Evolutionary conservation across 768 basidiomycete species (phyloP), one percentile per base, ranked within the genome.

Genomic region (Suillus cothurnatus): DNA sequence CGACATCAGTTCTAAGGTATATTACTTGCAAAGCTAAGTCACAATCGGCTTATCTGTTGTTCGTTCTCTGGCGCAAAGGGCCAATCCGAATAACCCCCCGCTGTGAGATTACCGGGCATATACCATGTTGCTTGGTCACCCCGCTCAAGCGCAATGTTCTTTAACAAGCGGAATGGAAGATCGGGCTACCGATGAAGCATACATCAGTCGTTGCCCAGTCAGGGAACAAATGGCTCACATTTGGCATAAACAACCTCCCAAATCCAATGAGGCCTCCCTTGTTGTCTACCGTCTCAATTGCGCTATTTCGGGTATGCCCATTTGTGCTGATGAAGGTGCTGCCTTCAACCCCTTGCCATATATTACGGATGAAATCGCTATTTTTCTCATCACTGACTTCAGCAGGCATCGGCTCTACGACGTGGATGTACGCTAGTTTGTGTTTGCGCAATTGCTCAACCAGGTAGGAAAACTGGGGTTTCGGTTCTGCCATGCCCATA

Each of bases 401-500:
- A 2, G 2, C 31, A 21, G 31, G 31, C 53, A 78, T 74, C 14
- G 82, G 77, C 66, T 87, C 84, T 49, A 81, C 71, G 26, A 82
- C 67, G 66, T 88, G 87, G 6, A 89, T 66, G 73, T 88, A 89
- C 0, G 86, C 85, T 26, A 85, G 71, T 11, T 73, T 66, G 26
- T 76, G 75, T 50, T 72, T 66, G n/a, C 69, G 71, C 31, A 90
- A 64, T 49, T 80, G 62, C 6, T 75, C 61, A 26, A 84, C 80
- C 39, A 89, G 67, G 72, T 88, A 80, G 0, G 78, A 67, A 76
- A 85, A 91, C 11, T 84, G 84, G 0, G 87, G 85, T 4, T 81
- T 74, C 0, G 87, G 88, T 64, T 89, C 80, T 4, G 70, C 67
- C 84, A 86, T 85, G 8, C 78, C 72, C 85, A 89, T 86, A 55